Percentiles rank a stretch among this genome's conserved stretches.
Conservation (phyloP, 1,284 basidiomycete genomes). For the Puccinia polysora region DNA sequence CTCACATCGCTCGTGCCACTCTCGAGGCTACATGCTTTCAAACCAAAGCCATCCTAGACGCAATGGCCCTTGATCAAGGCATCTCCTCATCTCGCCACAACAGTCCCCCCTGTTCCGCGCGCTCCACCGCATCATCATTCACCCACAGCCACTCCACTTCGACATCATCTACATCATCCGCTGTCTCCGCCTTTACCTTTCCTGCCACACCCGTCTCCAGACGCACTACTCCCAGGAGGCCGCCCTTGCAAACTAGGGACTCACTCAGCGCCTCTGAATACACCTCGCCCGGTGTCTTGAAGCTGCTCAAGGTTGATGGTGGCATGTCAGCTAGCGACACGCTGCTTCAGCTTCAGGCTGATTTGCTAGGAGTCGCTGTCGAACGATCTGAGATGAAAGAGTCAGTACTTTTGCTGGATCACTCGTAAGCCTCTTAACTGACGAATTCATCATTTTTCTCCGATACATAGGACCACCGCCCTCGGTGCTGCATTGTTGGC, state of each 20-base stretch:
- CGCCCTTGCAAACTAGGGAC: slow-evolving; percentile 45
- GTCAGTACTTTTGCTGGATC: slow-evolving; percentile 53
- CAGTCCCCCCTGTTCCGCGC: not conserved
- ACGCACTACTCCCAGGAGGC: slow-evolving; percentile 44
- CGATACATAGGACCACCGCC: slow-evolving; percentile 70
- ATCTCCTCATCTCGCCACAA: not conserved
- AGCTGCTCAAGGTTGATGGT: slow-evolving; percentile 84
- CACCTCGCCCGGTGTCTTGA: slow-evolving; percentile 58
- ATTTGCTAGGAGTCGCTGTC: slow-evolving; percentile 86
- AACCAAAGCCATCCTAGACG: slow-evolving; percentile 87
- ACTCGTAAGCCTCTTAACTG: not conserved
- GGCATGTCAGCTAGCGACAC: slow-evolving; percentile 57
- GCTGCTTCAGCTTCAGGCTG: slow-evolving; percentile 86
- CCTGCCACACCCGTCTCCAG: slow-evolving; percentile 4
- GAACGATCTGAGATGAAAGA: slow-evolving; percentile 93
- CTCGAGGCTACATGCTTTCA: slow-evolving; percentile 77
- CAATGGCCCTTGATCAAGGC: slow-evolving; percentile 77
- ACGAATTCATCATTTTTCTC: not conserved
- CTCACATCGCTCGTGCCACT: slow-evolving; percentile 88
- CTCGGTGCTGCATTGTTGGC: slow-evolving; percentile 95
- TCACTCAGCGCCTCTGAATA: not conserved
- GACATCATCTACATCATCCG: slow-evolving; percentile 14
- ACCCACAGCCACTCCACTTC: slow-evolving; percentile 1
- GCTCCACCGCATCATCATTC: not conserved
- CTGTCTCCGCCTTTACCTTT: not conserved